Evolutionary conservation across 768 basidiomycete genomes (phyloP).

Genomic region (Leccinum variicolor): DNA sequence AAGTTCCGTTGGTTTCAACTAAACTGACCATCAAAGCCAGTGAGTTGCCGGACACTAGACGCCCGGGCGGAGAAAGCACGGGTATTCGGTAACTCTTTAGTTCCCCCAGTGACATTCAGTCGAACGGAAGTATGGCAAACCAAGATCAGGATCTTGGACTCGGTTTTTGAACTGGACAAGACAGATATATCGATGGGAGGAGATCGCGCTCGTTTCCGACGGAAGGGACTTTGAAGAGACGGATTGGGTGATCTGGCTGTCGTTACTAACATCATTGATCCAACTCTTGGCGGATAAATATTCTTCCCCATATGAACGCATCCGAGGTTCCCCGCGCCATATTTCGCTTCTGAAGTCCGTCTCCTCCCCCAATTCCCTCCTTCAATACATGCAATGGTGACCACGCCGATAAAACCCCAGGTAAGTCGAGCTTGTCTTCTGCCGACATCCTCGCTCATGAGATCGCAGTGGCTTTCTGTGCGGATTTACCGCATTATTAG

Average conservation of each 20-base stretch:
- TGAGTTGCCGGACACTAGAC: background rate
- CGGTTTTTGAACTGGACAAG: background rate
- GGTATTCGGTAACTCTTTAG: background rate
- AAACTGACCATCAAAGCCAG: background rate
- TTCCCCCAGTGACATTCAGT: slow-evolving; percentile 1
- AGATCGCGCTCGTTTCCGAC: background rate
- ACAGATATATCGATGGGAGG: background rate
- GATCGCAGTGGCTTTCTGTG: slow-evolving; percentile 20
- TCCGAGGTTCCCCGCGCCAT: slow-evolving; percentile 10
- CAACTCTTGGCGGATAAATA: slow-evolving; percentile 12
- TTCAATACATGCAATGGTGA: slow-evolving; percentile 22
- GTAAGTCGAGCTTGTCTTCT: slow-evolving; percentile 1
- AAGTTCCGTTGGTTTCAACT: background rate
- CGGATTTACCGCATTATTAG: slow-evolving; percentile 1
- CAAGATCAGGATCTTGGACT: background rate
- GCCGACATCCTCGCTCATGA: background rate
- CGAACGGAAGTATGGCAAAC: background rate
- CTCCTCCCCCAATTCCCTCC: background rate
- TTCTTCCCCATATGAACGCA: slow-evolving; percentile 14
- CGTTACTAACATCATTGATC: slow-evolving; percentile 10
- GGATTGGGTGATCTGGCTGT: background rate
- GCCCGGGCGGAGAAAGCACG: too few species aligned
- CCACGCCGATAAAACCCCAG: slow-evolving; percentile 8
- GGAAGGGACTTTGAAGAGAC: background rate
- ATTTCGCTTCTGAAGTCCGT: slow-evolving; percentile 6